Percentiles rank a stretch among this genome's conserved stretches.
Conservation (phyloP, 257 asterid genomes). For the Pogostemon cablin region DNA sequence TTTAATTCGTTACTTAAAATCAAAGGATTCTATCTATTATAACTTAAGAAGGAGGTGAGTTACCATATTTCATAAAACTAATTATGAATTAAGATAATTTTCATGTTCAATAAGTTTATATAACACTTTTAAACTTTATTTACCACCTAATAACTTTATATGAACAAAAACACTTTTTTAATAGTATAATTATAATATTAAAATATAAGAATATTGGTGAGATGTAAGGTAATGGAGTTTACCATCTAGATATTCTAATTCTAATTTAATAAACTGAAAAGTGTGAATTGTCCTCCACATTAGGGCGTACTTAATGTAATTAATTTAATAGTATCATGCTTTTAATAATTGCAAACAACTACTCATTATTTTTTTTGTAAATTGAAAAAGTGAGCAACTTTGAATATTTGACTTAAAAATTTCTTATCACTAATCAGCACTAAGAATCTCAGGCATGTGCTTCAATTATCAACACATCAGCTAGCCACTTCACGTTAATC, state of each 20-base stretch:
- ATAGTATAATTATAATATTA: background rate
- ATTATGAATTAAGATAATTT: too few relatives aligned
- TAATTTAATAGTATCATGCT: background rate
- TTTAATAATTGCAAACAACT: conserved; percentile 27
- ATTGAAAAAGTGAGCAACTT: conserved; percentile 18
- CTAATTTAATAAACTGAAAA: background rate
- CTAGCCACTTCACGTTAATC: conserved; percentile 4
- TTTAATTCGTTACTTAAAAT: too few relatives aligned
- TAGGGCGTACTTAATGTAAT: background rate
- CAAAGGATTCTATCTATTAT: too few relatives aligned
- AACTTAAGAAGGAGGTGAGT: too few relatives aligned
- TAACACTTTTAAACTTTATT: too few relatives aligned
- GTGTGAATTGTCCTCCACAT: conserved; percentile 23
- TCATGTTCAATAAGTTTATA: too few relatives aligned
- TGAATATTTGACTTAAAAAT: conserved; percentile 23
- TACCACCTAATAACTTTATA: too few relatives aligned
- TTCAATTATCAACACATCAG: conserved; percentile 8
- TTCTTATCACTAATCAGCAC: conserved; percentile 22
- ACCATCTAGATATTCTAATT: background rate
- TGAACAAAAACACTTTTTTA: too few relatives aligned
- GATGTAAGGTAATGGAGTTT: background rate
- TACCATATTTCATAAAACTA: too few relatives aligned
- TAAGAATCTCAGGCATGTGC: conserved; percentile 31
- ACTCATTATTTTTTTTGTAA: background rate
- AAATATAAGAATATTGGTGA: background rate